Evolutionary conservation across 2,329 filamentous ascomycete genomes (phyloP).

Genomic region (Ceratocystis lukuohia): DNA sequence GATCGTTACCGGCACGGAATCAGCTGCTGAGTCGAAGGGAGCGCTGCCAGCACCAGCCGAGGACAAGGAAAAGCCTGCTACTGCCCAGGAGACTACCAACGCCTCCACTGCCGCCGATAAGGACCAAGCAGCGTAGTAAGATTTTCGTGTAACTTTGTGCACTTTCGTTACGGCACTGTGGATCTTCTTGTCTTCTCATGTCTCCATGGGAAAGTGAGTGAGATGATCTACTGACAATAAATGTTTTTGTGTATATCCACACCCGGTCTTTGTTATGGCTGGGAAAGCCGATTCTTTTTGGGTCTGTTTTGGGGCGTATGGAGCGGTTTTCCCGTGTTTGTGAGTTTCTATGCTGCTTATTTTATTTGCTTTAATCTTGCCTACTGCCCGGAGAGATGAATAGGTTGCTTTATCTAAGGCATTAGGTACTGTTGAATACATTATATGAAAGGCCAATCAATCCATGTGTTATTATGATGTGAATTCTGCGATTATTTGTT

Average conservation of each 20-base stretch:
- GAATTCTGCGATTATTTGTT: no score
- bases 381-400: neutral
- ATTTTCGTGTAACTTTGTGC: neutral
- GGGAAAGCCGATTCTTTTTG: conserved; percentile 1
- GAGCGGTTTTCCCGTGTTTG: neutral
- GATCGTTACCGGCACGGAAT: neutral
- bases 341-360: neutral
- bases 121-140: neutral
- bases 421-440: neutral
- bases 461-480: no score
- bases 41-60: neutral
- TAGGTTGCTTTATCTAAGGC: neutral
- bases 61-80: neutral
- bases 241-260: conserved; percentile 5
- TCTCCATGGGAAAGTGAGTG: neutral
- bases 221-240: neutral
- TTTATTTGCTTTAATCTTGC: neutral
- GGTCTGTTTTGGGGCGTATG: neutral
- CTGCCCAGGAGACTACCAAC: neutral
- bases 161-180: neutral
- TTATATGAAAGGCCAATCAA: neutral
- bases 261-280: conserved; percentile 4
- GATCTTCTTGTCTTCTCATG: neutral
- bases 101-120: neutral
- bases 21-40: neutral